Percentiles rank a stretch among this genome's conserved stretches.
Evolutionary conservation across 2,329 filamentous ascomycete species (phyloP).

Genomic region (Trichoderma atroviride): DNA sequence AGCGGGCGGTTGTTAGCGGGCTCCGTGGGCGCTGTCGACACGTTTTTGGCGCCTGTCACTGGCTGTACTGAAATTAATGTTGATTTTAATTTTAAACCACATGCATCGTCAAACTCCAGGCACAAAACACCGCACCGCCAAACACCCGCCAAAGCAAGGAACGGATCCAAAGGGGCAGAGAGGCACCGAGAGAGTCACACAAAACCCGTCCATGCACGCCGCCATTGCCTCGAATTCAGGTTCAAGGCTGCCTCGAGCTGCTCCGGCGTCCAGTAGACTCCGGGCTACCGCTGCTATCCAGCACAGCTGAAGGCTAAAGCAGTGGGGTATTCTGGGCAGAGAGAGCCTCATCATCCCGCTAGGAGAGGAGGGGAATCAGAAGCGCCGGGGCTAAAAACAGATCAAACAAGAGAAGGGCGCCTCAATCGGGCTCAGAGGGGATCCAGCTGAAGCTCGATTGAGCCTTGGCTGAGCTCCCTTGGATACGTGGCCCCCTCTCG

Average conservation of each 20-base stretch:
- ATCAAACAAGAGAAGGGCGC: background rate
- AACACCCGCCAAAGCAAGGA: background rate
- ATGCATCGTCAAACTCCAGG: background rate
- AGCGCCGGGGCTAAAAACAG: slow-evolving; percentile 9
- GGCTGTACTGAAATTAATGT: slow-evolving; percentile 4
- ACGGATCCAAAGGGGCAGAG: background rate
- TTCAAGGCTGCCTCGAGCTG: slow-evolving; percentile 5
- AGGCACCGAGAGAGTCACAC: background rate
- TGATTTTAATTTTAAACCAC: slow-evolving; percentile 13
- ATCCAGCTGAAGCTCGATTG: slow-evolving; percentile 12
- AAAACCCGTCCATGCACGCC: background rate
- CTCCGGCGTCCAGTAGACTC: background rate
- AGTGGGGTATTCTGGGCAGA: slow-evolving; percentile 16
- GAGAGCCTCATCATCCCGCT: slow-evolving; percentile 26
- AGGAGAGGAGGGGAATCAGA: slow-evolving; percentile 9
- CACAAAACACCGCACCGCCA: background rate
- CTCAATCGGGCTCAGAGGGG: background rate
- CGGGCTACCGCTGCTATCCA: background rate
- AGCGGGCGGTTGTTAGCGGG: background rate
- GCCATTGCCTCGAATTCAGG: slow-evolving; percentile 15
- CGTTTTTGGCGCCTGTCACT: background rate
- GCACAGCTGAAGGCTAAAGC: slow-evolving; percentile 13
- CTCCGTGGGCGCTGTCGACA: background rate
- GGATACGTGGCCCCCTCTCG: slow-evolving; percentile 23
- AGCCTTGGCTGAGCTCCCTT: slow-evolving; percentile 19